Evolutionary conservation across 2,329 filamentous ascomycete genomes (phyloP).

Genomic region (Colletotrichum melonis): DNA sequence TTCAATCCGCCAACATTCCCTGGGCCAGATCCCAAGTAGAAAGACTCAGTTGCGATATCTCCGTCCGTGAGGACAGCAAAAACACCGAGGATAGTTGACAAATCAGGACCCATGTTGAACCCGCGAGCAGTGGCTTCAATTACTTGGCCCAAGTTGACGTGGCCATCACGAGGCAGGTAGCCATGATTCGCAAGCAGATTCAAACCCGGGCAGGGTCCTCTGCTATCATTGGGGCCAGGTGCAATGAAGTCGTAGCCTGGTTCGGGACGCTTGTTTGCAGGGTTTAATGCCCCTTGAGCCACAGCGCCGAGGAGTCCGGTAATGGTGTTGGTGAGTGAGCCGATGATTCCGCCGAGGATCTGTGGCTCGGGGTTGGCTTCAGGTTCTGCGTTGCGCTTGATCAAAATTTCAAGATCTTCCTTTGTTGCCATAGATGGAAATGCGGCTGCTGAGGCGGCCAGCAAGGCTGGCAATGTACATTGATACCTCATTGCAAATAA

Average conservation of each 20-base stretch:
- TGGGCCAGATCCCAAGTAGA: constrained; percentile 20
- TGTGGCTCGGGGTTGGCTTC: constrained; percentile 19
- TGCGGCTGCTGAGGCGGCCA: constrained; percentile 11
- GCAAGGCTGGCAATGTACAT: neutral
- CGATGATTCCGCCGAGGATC: neutral
- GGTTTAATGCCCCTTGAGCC: constrained; percentile 14
- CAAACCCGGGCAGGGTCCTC: constrained; percentile 52
- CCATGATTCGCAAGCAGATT: constrained; percentile 58
- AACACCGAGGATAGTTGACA: constrained; percentile 15
- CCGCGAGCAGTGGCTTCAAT: constrained; percentile 25
- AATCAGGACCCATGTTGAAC: constrained; percentile 22
- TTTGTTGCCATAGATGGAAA: constrained; percentile 21
- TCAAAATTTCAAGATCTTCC: constrained; percentile 5
- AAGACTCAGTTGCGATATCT: constrained; percentile 22
- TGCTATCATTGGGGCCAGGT: constrained; percentile 8
- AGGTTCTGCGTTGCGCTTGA: constrained; percentile 13
- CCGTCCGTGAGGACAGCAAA: constrained; percentile 4
- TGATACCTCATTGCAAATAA: constrained; percentile 14
- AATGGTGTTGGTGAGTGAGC: constrained; percentile 10
- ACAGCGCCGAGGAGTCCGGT: constrained; percentile 24
- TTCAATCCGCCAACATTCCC: constrained; percentile 26
- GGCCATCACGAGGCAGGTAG: constrained; percentile 53
- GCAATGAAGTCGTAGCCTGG: constrained; percentile 25
- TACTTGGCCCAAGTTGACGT: constrained; percentile 27
- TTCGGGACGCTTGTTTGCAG: constrained; percentile 15